Evolutionary conservation across 2,329 filamentous ascomycete species (phyloP).

Genomic region (Sporothrix luriei): DNA sequence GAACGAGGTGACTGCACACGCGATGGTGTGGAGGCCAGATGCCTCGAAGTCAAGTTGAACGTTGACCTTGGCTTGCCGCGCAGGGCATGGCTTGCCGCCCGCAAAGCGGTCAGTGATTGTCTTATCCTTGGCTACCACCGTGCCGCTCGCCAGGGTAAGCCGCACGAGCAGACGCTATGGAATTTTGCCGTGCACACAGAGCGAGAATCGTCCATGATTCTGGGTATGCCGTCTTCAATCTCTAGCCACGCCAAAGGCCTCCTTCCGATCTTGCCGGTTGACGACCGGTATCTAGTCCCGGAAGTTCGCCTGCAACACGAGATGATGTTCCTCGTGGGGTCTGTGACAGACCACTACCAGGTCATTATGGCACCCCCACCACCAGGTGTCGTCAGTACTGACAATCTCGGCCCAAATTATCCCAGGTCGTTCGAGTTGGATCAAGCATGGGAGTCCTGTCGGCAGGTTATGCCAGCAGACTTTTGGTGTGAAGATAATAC

Average conservation of each 20-base stretch:
- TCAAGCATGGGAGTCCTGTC: slow-evolving; percentile 43
- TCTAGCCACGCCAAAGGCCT: slow-evolving; percentile 37
- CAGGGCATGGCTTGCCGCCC: slow-evolving; percentile 55
- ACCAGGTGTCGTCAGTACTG: not conserved
- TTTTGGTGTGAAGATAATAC: slow-evolving; percentile 26
- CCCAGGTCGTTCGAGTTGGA: slow-evolving; percentile 47
- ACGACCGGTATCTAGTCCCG: not conserved
- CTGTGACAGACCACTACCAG: slow-evolving; percentile 28
- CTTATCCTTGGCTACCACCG: slow-evolving; percentile 55
- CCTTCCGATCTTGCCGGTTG: not conserved
- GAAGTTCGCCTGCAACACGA: slow-evolving; percentile 29
- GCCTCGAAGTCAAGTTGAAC: slow-evolving; percentile 56
- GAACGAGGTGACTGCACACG: slow-evolving; percentile 52
- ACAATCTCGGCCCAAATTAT: slow-evolving; percentile 38
- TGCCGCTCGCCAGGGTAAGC: slow-evolving; percentile 39
- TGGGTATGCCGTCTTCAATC: slow-evolving; percentile 55
- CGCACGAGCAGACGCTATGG: slow-evolving; percentile 46
- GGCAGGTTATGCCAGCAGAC: slow-evolving; percentile 21
- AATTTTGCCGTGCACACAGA: slow-evolving; percentile 48
- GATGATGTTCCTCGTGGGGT: slow-evolving; percentile 34
- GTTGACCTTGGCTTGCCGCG: slow-evolving; percentile 59
- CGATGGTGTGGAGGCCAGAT: slow-evolving; percentile 56
- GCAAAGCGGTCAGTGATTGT: slow-evolving; percentile 55
- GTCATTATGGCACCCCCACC: not conserved
- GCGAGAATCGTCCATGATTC: slow-evolving; percentile 54